Base-by-base conservation (phyloP, 371 early-diverging fungal genomes). In the Zopfochytrium polystomum region DNA sequence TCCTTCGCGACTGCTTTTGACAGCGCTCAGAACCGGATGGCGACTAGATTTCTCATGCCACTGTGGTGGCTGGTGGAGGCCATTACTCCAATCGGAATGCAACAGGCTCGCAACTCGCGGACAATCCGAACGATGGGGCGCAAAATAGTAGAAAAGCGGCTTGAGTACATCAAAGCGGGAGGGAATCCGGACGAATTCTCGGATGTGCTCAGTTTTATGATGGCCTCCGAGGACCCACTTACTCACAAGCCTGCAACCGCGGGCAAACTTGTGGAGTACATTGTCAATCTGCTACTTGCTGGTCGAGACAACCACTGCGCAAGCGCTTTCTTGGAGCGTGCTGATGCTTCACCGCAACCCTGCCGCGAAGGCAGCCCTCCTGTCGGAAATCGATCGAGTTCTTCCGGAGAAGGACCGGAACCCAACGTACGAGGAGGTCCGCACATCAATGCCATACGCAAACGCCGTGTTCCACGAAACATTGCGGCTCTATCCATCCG, bases 401-500 rank as follows among this genome's bases (percentile, higher is more conserved):
- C 66, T 80, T 11, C 47, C 52, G 38, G 20, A 32, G 13, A 42
- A 56, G 2, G 55, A 70, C 7, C n/a, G n/a, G n/a, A 58, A 68
- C 4, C 60, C 72, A 20, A 71, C 70, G 4, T 67, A 80, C 58
- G 80, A 81, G 52, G 52, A 65, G 3, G 75, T 80, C 62, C 76
- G 65, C 43, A 34, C 65, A 48, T 6, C 7, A 5, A 52, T 70
- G n/a, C 68, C 76, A 71, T 72, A 70, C 55, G 58, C 56, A 22
- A 75, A 62, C 43, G 62, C 65, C 25, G 66, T 66, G 6, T n/a
- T n/a, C n/a, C n/a, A n/a, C n/a, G n/a, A n/a, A n/a, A n/a, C n/a
- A n/a, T n/a, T n/a, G n/a, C n/a, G 89, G 9, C 74, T 85, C 3
- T 77, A 87, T 65, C 87, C 89, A 1, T 77, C 82, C 3, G 89